These are phyloP conservation scores for Fagus sylvatica DNA, from an alignment of 306 rosid genomes.

Conservation along the genomic window DNA sequence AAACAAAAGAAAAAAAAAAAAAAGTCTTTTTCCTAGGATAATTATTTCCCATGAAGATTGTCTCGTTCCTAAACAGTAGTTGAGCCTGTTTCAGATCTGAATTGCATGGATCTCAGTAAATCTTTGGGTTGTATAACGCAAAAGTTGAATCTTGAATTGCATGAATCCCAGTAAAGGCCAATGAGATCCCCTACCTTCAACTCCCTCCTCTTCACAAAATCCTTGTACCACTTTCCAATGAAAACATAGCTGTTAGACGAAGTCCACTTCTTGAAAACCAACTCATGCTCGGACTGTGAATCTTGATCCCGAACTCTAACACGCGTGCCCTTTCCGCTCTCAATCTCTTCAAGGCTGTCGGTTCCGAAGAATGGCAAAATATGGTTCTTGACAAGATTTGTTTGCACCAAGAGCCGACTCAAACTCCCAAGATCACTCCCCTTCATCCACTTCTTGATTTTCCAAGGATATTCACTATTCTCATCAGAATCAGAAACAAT, in stretches of 20 bases:
- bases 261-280: slow-evolving; percentile 35
- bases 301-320: slow-evolving; percentile 36
- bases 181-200: slow-evolving; percentile 32
- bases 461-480: slow-evolving; percentile 23
- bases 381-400: slow-evolving; percentile 25
- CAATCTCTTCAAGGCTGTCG: slow-evolving; percentile 15
- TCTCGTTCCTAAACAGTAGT: too few relatives aligned
- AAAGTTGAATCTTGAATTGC: slow-evolving; percentile 25
- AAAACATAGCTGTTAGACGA: slow-evolving; percentile 39
- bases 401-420: slow-evolving; percentile 34
- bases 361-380: slow-evolving; percentile 31
- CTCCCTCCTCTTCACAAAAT: slow-evolving; percentile 31
- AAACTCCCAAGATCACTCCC: slow-evolving; percentile 41
- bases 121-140: background rate
- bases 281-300: slow-evolving; percentile 27
- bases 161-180: slow-evolving; percentile 36
- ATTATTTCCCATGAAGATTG: too few relatives aligned
- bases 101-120: too few relatives aligned
- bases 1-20: too few relatives aligned
- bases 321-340: slow-evolving; percentile 5
- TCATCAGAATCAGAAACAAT: background rate
- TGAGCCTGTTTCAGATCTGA: too few relatives aligned
- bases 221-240: slow-evolving; percentile 37
- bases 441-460: slow-evolving; percentile 34
- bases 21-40: too few relatives aligned